These are phyloP conservation scores for Trypanosomatidae sp. DNA, from an alignment of 208 protist genomes.

Conservation along the genomic window DNA sequence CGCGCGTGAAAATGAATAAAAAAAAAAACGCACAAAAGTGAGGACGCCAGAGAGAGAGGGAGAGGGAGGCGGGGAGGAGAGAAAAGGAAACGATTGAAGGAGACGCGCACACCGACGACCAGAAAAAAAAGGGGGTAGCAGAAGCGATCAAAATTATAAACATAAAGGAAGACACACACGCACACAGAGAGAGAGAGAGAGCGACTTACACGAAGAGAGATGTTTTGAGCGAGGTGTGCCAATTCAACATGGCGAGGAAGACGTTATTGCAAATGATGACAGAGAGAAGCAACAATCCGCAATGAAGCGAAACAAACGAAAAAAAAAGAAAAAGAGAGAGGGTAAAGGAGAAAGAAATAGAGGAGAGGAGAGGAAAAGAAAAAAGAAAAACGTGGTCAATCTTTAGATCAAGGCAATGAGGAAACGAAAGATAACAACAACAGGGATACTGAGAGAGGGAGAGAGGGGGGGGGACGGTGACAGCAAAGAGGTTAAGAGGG, in stretches of 20 bases:
- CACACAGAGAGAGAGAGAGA: background rate
- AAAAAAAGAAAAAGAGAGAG: background rate
- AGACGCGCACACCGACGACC: background rate
- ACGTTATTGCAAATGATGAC: background rate
- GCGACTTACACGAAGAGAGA: background rate
- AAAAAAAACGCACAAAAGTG: background rate
- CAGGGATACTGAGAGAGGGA: background rate
- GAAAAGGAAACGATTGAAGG: background rate
- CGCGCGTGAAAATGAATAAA: background rate
- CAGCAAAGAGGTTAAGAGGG: conserved; percentile 3
- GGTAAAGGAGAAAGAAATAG: background rate
- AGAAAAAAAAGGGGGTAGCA: background rate
- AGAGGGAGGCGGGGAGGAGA: background rate
- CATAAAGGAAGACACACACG: background rate
- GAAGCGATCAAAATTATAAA: background rate
- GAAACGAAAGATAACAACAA: no score
- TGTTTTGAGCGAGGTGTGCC: background rate
- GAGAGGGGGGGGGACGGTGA: background rate
- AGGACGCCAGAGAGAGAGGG: background rate
- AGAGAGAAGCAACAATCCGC: background rate
- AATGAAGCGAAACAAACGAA: background rate
- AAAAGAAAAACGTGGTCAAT: background rate
- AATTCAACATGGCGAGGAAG: background rate
- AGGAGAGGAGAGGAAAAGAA: background rate
- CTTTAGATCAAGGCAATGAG: background rate